Evolutionary conservation across 2,329 filamentous ascomycete species (phyloP).

Genomic region (Samsoniella hepiali): DNA sequence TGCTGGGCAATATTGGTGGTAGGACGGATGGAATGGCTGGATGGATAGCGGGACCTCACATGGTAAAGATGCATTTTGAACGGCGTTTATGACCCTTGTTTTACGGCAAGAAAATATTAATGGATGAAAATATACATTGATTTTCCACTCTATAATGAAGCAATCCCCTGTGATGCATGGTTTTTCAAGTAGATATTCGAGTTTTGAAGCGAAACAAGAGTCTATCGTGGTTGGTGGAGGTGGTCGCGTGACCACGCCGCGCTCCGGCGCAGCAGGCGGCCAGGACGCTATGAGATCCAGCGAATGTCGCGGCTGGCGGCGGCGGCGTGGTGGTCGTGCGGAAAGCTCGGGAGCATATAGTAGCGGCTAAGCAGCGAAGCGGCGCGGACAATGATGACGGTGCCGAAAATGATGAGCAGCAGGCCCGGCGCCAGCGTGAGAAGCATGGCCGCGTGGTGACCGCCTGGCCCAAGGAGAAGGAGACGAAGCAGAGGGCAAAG

Average conservation of each 20-base stretch:
- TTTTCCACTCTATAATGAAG: background rate
- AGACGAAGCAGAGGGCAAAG: background rate
- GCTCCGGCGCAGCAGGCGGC: background rate
- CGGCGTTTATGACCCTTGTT: conserved; percentile 2
- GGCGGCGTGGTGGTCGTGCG: conserved; percentile 5
- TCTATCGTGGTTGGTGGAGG: conserved; percentile 8
- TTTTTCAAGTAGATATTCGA: conserved; percentile 8
- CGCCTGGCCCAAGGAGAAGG: background rate
- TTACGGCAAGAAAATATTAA: conserved; percentile 1
- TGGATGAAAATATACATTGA: conserved; percentile 1
- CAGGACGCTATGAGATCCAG: conserved; percentile 11
- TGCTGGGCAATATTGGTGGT: background rate
- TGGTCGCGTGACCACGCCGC: conserved; percentile 10
- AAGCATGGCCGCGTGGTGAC: conserved; percentile 11
- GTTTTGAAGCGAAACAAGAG: background rate
- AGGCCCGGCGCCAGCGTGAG: conserved; percentile 17
- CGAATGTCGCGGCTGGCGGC: conserved; percentile 14
- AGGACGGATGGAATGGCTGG: background rate
- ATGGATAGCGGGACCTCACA: background rate
- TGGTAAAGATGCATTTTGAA: conserved; percentile 5
- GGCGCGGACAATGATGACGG: conserved; percentile 13
- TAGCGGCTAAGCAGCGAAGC: conserved; percentile 18
- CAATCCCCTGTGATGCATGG: background rate
- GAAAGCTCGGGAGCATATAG: conserved; percentile 13
- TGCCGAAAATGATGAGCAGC: conserved; percentile 17